Base-by-base conservation (phyloP, 352 stramenopile genomes). In the Globisporangium paroecandrum region DNA sequence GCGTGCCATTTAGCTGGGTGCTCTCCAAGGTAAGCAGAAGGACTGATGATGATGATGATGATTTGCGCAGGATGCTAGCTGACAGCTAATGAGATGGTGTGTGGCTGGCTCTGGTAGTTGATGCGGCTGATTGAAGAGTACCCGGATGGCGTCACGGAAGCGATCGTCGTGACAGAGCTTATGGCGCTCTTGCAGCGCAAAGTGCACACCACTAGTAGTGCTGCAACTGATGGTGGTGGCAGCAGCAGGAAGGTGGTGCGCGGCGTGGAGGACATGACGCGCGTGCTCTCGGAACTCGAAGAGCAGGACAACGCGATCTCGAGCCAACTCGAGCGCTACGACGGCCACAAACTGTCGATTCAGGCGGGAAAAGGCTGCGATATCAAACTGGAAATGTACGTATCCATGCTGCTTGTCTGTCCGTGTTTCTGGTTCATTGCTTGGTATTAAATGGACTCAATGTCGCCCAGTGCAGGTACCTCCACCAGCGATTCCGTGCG, bases 81-180 rank as follows among this genome's bases (percentile, higher is more conserved):
- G 36, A 38, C 56, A 60, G 41, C 25, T 7, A 36, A 29, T 20
- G 5, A 57, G 22, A 29, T 24, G 34, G 53, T 71, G 41, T 57
- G 24, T 62, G 54, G 58, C n/a, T 13, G 10, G 36, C 4, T 29
- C 2, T 51, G 36, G 62, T 55, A 89, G 69, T 63, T 88, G 3
- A 58, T 93, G 58, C 75, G 72, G 0, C 58, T 93, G 12, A 63
- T 89, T 18, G 78, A 85, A 59, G 80, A 82, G 61, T 91, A 91
- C 65, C 85, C 85, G 1, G 81, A 89, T 67, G 85, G 85, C 20
- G 59, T 93, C 5, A 91, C 85, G 0, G 77, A 89, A 49, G 81
- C 80, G 1, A 69, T 91, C 12, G 69, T 89, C 22, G 46, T 90
- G 22, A 91, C 82, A 4, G 85, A 93, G 64, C 54, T 93, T 43